Base-by-base conservation (phyloP, 2,329 filamentous ascomycete genomes). In the Fusarium circinatum region DNA sequence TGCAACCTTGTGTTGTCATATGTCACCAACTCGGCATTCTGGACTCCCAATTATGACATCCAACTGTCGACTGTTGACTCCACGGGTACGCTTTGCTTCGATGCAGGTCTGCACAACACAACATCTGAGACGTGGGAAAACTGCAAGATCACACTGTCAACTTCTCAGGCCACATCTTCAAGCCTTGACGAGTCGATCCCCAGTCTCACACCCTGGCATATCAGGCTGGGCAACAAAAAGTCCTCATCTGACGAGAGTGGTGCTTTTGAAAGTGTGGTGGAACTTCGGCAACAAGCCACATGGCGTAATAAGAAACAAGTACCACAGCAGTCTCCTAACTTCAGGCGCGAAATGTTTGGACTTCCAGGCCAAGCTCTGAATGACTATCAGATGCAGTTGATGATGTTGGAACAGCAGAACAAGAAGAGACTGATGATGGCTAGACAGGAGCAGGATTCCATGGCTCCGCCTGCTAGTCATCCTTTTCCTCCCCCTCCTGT, bases 341-440 rank as follows among this genome's bases (percentile, higher is more conserved):
- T 54, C 12, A 66, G 64, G 30, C 48, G 32, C 34, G 61, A 57
- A 15, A 69, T 62, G 56, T 75, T 74, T 39, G 71, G 71, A 18
- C 20, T 61, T 15, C 41, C 48, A 17, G 26, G 26, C 12, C n/a
- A 26, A 11, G 24, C 18, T 8, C 47, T 47, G 15, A 18, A 39
- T 18, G 93, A 96, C 80, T 96, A 96, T 77, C 93, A 96, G 84
- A 94, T 94, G 92, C 93, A 96, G 81, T 84, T 96, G 79, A 95
- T 95, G 93, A 83, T 95, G 44, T 87, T 96, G 13, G 93, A 96
- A 82, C 93, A 95, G 82, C 93, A 96, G 83, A 96, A 96, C 78
- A 95, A 95, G 86, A 95, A 94, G 82, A 88, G 93, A 17, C 85
- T 95, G 51, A 91, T 95, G 86, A 94, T 95, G 92, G 93, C 93